Evolutionary conservation across 2,329 filamentous ascomycete species (phyloP).

Genomic region (Cladosporium sp.): DNA sequence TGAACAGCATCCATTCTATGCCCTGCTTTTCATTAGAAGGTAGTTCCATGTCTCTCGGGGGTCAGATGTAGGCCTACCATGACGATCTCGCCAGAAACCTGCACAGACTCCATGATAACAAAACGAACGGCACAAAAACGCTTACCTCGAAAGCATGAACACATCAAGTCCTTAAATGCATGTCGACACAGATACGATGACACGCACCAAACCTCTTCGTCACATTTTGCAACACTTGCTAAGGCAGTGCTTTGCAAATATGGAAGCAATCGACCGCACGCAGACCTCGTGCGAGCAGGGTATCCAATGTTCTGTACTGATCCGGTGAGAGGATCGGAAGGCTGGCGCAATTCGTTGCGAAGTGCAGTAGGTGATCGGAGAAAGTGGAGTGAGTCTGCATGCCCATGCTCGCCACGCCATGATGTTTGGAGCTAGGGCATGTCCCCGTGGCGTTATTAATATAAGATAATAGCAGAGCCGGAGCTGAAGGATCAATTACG

Average conservation of each 20-base stretch:
- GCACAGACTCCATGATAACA: neutral
- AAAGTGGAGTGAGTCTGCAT: neutral
- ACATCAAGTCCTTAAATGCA: neutral
- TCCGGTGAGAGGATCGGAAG: neutral
- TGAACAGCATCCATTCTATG: constrained; percentile 5
- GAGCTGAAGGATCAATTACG: neutral
- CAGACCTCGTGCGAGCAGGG: neutral
- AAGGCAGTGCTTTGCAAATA: neutral
- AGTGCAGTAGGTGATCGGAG: neutral
- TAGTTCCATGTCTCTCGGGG: rapidly evolving
- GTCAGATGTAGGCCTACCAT: neutral
- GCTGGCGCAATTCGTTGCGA: neutral
- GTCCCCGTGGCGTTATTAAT: constrained; percentile 1
- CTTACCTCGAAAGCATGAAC: neutral
- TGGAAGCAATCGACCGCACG: neutral
- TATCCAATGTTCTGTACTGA: neutral
- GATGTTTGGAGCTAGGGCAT: neutral
- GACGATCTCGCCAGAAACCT: neutral
- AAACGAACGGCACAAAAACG: neutral
- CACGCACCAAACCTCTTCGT: neutral
- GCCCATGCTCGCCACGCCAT: neutral
- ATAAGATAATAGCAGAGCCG: neutral
- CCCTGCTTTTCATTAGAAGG: neutral
- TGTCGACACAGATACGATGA: neutral
- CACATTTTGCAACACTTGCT: neutral